Evolutionary conservation across 257 asterid species (phyloP).

Genomic region (Catharanthus roseus): DNA sequence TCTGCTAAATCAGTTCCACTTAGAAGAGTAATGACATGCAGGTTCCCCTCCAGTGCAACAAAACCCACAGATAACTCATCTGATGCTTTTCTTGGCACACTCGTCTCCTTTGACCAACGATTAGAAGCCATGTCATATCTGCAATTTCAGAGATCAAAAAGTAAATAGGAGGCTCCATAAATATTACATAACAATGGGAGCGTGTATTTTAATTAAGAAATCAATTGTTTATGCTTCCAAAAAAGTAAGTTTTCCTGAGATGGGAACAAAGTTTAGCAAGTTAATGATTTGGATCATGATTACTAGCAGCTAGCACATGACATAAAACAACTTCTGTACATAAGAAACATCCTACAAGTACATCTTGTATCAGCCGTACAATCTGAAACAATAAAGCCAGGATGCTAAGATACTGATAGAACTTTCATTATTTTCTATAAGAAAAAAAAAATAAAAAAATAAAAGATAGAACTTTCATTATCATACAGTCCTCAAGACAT

Average conservation of each 20-base stretch:
- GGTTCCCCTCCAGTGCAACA: slow-evolving; percentile 63
- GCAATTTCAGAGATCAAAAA: neutral
- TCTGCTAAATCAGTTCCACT: slow-evolving; percentile 31
- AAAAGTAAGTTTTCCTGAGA: neutral
- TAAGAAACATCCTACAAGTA: neutral
- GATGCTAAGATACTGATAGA: neutral
- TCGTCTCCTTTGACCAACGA: slow-evolving; percentile 65
- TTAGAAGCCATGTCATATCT: slow-evolving; percentile 61
- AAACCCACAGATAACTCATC: slow-evolving; percentile 66
- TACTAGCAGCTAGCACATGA: neutral
- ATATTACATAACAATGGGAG: neutral
- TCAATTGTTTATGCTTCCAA: neutral
- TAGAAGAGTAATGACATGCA: slow-evolving; percentile 48
- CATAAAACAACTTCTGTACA: neutral
- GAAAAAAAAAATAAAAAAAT: no score
- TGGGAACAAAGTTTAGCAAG: neutral
- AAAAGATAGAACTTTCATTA: neutral
- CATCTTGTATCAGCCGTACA: neutral
- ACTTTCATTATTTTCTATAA: neutral
- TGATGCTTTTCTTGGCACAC: slow-evolving; percentile 50
- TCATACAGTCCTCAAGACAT: neutral
- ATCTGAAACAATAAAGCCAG: neutral
- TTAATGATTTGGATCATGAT: neutral
- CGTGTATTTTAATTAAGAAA: neutral
- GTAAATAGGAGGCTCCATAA: neutral